A percentile compares a stretch with the other conserved stretches of the same genome.
Conservation (phyloP, 768 basidiomycete genomes). For the Hortiboletus campestris region DNA sequence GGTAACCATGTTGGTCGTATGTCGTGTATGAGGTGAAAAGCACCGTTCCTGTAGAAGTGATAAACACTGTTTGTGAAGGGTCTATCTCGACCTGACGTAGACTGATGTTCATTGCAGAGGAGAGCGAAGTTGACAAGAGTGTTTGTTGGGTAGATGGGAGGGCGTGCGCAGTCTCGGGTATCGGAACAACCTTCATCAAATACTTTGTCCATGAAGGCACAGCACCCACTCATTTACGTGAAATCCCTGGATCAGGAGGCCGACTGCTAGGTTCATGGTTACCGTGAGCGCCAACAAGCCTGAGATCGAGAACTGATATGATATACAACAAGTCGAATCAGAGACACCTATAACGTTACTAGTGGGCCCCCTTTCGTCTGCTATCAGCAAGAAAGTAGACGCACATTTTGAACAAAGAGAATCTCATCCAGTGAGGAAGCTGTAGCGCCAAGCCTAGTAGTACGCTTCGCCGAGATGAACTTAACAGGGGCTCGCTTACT, state of each 20-base stretch:
- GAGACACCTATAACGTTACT: neutral
- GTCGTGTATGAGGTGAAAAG: slow-evolving; percentile 12
- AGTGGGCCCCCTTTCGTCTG: neutral
- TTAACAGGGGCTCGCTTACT: no score
- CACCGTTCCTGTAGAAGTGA: slow-evolving; percentile 15
- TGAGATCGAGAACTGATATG: neutral
- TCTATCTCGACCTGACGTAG: slow-evolving; percentile 13
- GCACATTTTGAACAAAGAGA: no score
- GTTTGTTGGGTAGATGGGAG: neutral
- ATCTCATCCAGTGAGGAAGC: no score
- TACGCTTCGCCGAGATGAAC: no score
- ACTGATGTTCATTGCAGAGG: slow-evolving; percentile 17
- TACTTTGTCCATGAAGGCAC: neutral
- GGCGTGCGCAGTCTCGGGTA: neutral
- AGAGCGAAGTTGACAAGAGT: neutral
- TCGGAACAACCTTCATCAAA: neutral
- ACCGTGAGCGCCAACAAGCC: neutral
- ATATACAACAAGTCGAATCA: neutral
- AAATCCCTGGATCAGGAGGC: neutral
- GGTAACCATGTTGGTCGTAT: neutral
- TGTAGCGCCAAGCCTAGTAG: no score
- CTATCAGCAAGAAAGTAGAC: neutral
- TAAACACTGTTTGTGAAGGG: slow-evolving; percentile 11
- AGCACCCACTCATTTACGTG: neutral
- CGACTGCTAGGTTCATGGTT: neutral